These are phyloP conservation scores for Zasmidium angulare DNA, from an alignment of 2,329 filamentous ascomycete species.

Conservation along the genomic window DNA sequence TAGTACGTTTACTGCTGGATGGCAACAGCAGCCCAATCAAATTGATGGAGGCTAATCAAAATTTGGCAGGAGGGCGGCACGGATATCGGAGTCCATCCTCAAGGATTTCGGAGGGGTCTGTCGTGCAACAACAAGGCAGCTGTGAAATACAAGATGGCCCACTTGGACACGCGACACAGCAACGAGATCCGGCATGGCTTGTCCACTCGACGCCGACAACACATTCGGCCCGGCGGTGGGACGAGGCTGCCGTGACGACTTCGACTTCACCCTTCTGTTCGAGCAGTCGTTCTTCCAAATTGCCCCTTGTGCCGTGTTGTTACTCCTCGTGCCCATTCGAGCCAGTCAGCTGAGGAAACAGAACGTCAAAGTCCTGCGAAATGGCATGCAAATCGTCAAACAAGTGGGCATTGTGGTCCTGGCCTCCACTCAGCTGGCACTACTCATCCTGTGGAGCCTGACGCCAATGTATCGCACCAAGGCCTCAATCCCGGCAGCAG, in stretches of 20 bases:
- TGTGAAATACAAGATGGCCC: neutral
- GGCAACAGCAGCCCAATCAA: neutral
- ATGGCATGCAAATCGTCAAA: slow-evolving; percentile 14
- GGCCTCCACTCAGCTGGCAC: slow-evolving; percentile 16
- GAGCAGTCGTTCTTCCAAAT: slow-evolving; percentile 26
- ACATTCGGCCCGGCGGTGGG: slow-evolving; percentile 19
- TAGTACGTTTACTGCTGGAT: no score
- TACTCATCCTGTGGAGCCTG: slow-evolving; percentile 18
- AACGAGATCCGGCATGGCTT: slow-evolving; percentile 6
- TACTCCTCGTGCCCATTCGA: slow-evolving; percentile 18
- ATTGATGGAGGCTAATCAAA: neutral
- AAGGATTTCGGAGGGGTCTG: neutral
- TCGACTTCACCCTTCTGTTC: slow-evolving; percentile 29
- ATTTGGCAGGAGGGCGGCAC: neutral
- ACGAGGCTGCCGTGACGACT: slow-evolving; percentile 16
- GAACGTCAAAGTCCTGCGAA: slow-evolving; percentile 18
- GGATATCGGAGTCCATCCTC: neutral
- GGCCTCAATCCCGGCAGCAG: slow-evolving; percentile 19
- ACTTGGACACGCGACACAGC: neutral
- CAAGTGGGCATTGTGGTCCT: slow-evolving; percentile 15
- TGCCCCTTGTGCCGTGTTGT: slow-evolving; percentile 19
- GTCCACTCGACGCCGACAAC: slow-evolving; percentile 15
- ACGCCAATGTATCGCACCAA: slow-evolving; percentile 14
- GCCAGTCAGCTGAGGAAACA: slow-evolving; percentile 17
- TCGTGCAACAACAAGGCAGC: neutral